Conservation (phyloP, 75 land plant species). For the Picea sitchensis region DNA sequence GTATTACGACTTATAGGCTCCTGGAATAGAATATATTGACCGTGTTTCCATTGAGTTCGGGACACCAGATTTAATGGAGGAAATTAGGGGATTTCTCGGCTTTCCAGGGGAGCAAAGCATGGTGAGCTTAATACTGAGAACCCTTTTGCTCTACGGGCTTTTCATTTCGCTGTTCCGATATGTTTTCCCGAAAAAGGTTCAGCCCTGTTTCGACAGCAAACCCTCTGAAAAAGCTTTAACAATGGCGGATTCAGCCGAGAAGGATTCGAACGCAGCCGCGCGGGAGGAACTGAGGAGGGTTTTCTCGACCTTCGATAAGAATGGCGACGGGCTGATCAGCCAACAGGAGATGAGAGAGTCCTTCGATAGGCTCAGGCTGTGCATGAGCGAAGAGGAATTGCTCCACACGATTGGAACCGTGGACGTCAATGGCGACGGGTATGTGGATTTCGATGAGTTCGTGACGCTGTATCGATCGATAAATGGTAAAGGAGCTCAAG, state of each 20-base stretch:
- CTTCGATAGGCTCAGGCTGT: constrained; percentile 38
- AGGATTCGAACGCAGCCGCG: neutral
- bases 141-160: constrained; percentile 5
- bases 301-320: constrained; percentile 67
- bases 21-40: too few relatives aligned
- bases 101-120: neutral
- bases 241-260: neutral
- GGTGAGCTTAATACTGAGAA: neutral
- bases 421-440: constrained; percentile 69
- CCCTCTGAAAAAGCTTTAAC: neutral
- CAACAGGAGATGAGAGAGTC: constrained; percentile 59
- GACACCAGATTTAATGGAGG: too few relatives aligned
- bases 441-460: constrained; percentile 69
- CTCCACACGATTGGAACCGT: constrained; percentile 28
- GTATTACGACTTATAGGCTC: too few relatives aligned
- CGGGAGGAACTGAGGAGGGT: constrained; percentile 35
- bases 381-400: constrained; percentile 12
- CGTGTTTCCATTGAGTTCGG: too few relatives aligned
- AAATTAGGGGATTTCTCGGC: neutral
- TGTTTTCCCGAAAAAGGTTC: neutral
- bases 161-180: neutral
- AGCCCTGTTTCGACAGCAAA: neutral
- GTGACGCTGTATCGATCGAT: constrained; percentile 21
- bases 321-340: constrained; percentile 74
- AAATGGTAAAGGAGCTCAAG: neutral